phyloP scores from a whole-genome alignment of 768 basidiomycete species.

The Suillus subluteus region DNA sequence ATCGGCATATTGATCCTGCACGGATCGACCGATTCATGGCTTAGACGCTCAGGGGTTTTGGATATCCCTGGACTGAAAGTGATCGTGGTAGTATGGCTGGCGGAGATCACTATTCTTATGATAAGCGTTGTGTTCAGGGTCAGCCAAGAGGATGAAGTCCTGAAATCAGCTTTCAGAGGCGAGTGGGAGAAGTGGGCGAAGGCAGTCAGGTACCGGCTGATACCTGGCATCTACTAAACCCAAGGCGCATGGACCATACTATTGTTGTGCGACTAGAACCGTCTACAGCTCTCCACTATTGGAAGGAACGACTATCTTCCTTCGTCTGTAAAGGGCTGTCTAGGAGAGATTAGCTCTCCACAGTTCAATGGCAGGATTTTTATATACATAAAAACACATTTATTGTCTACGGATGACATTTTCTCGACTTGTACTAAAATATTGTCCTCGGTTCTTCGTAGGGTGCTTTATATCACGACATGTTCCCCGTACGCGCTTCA shows the following conservation, averaged over 20 bases:
- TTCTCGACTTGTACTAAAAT: not conserved
- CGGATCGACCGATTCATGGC: conserved; percentile 14
- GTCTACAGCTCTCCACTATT: not conserved
- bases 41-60: not conserved
- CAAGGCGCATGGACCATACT: not conserved
- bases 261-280: not conserved
- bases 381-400: not conserved
- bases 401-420: not conserved
- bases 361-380: not conserved
- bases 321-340: not conserved
- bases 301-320: too few relatives aligned
- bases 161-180: not conserved
- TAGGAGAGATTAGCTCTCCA: not conserved
- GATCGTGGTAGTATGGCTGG: not conserved
- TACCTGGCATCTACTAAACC: conserved; percentile 35
- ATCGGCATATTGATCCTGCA: conserved; percentile 12
- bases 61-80: not conserved
- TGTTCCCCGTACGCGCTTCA: not conserved
- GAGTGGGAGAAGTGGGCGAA: conserved; percentile 24
- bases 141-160: not conserved
- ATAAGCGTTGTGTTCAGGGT: not conserved
- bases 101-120: not conserved
- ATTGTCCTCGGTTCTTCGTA: not conserved
- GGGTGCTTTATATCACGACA: not conserved
- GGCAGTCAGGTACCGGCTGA: conserved; percentile 32